Percentiles rank a stretch among this genome's conserved stretches.
phyloP scores from a whole-genome alignment of 345 rosid genomes.

The Acer campestre region DNA sequence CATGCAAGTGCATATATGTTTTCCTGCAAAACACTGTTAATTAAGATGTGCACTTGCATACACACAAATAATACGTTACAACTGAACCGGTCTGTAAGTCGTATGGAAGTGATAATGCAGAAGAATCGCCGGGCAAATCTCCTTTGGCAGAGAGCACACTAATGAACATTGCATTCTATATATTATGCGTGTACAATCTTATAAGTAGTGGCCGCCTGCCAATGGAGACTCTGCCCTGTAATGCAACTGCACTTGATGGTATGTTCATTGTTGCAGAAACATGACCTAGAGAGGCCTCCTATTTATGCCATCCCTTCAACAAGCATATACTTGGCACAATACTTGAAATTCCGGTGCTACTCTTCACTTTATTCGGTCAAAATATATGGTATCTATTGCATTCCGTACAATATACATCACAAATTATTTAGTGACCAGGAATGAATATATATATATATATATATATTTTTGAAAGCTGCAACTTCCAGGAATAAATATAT shows the following conservation, averaged over 20 bases:
- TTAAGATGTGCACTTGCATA: neutral
- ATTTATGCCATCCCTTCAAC: constrained; percentile 29
- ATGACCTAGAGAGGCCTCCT: neutral
- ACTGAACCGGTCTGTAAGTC: neutral
- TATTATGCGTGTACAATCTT: neutral
- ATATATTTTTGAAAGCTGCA: too few relatives aligned
- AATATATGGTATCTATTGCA: neutral
- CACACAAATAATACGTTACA: neutral
- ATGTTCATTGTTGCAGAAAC: neutral
- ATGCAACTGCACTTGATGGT: constrained; percentile 35
- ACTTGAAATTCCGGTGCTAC: constrained; percentile 8
- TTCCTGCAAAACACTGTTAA: neutral
- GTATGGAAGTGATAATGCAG: constrained; percentile 28
- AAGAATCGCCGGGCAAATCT: constrained; percentile 58
- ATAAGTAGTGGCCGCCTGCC: constrained; percentile 37
- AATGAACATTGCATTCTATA: neutral
- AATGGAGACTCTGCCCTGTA: constrained; percentile 45
- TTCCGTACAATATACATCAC: neutral
- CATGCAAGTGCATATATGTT: too few relatives aligned
- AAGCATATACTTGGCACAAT: constrained; percentile 48
- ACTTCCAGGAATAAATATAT: neutral
- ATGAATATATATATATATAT: too few relatives aligned
- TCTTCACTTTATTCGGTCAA: constrained; percentile 12
- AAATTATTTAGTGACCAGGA: neutral
- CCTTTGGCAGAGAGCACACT: constrained; percentile 44